Evolutionary conservation across 2,329 filamentous ascomycete genomes (phyloP).

Genomic region (Alternaria sp.): DNA sequence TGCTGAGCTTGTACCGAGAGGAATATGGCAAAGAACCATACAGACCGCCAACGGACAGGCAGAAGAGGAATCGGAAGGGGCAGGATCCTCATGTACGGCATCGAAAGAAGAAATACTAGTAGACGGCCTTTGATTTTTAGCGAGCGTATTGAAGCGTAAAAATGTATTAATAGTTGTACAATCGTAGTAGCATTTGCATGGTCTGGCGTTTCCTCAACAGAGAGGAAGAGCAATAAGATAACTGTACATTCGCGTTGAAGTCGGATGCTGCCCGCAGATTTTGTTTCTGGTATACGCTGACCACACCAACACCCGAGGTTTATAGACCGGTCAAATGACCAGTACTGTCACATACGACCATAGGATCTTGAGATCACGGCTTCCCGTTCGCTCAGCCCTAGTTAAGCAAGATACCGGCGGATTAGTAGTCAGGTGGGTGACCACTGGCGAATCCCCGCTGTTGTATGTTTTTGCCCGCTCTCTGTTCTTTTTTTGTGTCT

Average conservation of each 20-base stretch:
- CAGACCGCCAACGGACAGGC: conserved; percentile 42
- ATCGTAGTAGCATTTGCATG: conserved; percentile 8
- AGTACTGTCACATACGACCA: neutral
- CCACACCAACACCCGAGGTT: neutral
- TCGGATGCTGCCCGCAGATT: neutral
- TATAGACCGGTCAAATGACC: neutral
- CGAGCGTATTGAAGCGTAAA: neutral
- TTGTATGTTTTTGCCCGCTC: conserved; percentile 1
- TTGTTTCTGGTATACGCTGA: neutral
- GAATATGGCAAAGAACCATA: conserved; percentile 48
- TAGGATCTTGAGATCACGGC: neutral
- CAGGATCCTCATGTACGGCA: conserved; percentile 43
- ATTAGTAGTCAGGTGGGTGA: conserved; percentile 2
- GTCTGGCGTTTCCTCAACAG: neutral
- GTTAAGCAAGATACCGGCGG: neutral
- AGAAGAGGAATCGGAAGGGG: conserved; percentile 43
- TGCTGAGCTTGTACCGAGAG: conserved; percentile 41
- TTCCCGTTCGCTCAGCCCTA: conserved; percentile 5
- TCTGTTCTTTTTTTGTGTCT: neutral
- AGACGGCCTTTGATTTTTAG: neutral
- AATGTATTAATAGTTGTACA: conserved; percentile 7
- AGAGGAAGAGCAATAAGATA: neutral
- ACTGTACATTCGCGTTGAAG: neutral
- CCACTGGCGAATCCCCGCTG: neutral
- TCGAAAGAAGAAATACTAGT: conserved; percentile 41